Evolutionary conservation across 2,329 filamentous ascomycete species (phyloP), one percentile per base, ranked within the genome.

Genomic region (Diplodia intermedia): DNA sequence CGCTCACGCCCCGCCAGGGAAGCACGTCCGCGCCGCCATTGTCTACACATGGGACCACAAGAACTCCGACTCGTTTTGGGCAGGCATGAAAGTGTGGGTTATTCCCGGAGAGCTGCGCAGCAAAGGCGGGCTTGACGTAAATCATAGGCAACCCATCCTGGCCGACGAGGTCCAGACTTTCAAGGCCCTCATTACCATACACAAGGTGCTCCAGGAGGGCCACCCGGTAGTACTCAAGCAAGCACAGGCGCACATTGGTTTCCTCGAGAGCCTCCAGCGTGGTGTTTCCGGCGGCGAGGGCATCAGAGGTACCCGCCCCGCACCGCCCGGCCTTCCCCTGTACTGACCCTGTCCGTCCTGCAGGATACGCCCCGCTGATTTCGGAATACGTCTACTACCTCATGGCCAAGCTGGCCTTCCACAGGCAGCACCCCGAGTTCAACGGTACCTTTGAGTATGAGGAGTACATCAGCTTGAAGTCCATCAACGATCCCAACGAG

Each of bases 31-130:
- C 77, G 93, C 91, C 80, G 97, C 93, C 78, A 99, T 99, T 75
- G 94, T 99, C 55, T 98, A 98, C 81, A 98, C 94, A 69, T 99
- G 95, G 95, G 95, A 99, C 82, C 93, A 99, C 84, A 96, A 97
- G 83, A 97, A 91, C 72, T 97, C 94, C 52, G 86, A 89, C 78
- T 92, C 94, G 77, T 99, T 99, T 80, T 99, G 95, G 95, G 89
- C 92, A 68, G 94, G 94, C 78, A 96, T 99, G 87, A 99, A 99
- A 88, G 94, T 98, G 91, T 96, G 86, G 47, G 60, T 63, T 20
- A 66, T 49, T 23, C 49, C 54, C 36, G 33, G n/a, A 18, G 52
- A 60, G 26, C 65, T 67, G 8, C 60, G 60, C 60, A 26, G 18
- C 47, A 52, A 63, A 31, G 31, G 47, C 47, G 60, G 43, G 56